These are phyloP conservation scores for Boletus rubroflammeus DNA, from an alignment of 768 basidiomycete genomes.

Conservation along the genomic window DNA sequence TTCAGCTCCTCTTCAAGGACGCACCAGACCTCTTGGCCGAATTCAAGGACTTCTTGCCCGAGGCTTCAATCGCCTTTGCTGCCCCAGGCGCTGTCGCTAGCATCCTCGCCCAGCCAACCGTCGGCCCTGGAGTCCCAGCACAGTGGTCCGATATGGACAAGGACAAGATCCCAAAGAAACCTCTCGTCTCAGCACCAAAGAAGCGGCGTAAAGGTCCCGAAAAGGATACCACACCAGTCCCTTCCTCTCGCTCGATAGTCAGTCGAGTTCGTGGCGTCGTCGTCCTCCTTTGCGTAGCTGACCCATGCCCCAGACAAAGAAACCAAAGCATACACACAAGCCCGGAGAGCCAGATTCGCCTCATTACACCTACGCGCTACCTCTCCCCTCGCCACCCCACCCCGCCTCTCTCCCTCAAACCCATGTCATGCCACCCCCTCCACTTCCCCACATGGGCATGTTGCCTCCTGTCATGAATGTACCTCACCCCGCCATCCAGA, in stretches of 20 bases:
- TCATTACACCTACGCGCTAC: conserved; percentile 42
- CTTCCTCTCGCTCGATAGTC: conserved; percentile 46
- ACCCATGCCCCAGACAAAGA: conserved; percentile 47
- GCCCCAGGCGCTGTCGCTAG: conserved; percentile 40
- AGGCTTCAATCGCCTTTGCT: conserved; percentile 44
- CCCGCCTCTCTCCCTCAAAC: conserved; percentile 15
- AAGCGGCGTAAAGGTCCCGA: conserved; percentile 62
- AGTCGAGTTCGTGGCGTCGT: conserved; percentile 41
- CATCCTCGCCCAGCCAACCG: conserved; percentile 49
- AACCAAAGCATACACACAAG: conserved; percentile 58
- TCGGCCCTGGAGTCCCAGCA: conserved; percentile 32
- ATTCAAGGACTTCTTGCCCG: conserved; percentile 80
- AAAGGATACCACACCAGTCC: conserved; percentile 64
- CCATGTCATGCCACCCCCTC: conserved; percentile 30
- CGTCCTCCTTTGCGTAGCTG: conserved; percentile 1
- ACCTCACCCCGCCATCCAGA: conserved; percentile 31
- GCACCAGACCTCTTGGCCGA: conserved; percentile 75
- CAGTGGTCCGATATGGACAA: conserved; percentile 42
- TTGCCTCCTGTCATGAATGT: conserved; percentile 23
- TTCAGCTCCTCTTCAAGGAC: conserved; percentile 76
- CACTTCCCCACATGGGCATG: conserved; percentile 27
- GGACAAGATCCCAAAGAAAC: conserved; percentile 44
- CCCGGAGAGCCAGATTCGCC: conserved; percentile 55
- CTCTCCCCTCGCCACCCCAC: conserved; percentile 34
- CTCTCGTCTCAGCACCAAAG: conserved; percentile 39